These are phyloP conservation scores for Gynostemma pentaphyllum DNA, from an alignment of 306 rosid species.

Conservation along the genomic window DNA sequence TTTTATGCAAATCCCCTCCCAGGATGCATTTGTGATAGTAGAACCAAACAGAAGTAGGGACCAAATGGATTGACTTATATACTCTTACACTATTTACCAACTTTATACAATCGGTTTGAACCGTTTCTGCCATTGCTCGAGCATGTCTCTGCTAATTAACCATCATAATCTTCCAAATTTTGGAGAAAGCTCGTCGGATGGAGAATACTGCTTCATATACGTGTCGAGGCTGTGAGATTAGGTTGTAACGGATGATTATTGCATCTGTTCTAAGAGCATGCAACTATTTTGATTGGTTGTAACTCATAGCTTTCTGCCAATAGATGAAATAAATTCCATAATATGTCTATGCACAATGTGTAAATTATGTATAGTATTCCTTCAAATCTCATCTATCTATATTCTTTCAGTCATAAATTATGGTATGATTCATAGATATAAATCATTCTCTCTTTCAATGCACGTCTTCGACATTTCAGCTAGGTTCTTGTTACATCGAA, in stretches of 20 bases:
- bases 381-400: no score
- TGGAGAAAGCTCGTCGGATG: background rate
- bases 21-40: conserved; percentile 72
- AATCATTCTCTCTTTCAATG: background rate
- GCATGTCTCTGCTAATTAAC: background rate
- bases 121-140: background rate
- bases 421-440: no score
- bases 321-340: no score
- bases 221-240: background rate
- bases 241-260: no score
- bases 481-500: background rate
- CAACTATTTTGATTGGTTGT: no score
- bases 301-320: no score
- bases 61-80: background rate
- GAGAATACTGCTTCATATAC: background rate
- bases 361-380: no score
- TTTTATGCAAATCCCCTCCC: conserved; percentile 86
- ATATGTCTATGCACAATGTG: no score
- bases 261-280: no score
- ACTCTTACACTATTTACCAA: background rate
- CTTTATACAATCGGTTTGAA: background rate
- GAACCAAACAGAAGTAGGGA: conserved; percentile 20
- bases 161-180: background rate
- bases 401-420: no score
- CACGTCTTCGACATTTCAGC: background rate